A percentile compares a stretch with the other conserved stretches of the same genome.
These are phyloP conservation scores for Phyllostachys edulis DNA, from an alignment of 176 grass and related monocot genomes.

Conservation along the genomic window DNA sequence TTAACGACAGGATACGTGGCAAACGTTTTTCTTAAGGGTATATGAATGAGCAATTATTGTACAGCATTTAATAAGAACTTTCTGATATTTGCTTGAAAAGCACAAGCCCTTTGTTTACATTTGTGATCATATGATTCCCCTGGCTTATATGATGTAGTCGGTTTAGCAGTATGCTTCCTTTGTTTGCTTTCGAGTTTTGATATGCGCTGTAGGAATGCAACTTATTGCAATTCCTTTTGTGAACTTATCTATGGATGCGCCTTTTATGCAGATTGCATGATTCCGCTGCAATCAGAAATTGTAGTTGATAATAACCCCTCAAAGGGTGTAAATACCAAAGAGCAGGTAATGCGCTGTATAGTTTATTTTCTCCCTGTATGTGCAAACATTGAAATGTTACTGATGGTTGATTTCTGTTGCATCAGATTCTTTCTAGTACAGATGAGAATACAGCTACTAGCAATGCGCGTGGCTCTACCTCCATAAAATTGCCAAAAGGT, in stretches of 20 bases:
- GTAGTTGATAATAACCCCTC: conserved; percentile 56
- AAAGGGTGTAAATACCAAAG: conserved; percentile 35
- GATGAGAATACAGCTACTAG: conserved; percentile 41
- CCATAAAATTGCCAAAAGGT: conserved; percentile 42
- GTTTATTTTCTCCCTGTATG: not conserved
- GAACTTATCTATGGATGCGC: not conserved
- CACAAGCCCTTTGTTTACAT: not conserved
- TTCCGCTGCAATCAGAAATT: conserved; percentile 35
- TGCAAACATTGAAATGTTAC: not conserved
- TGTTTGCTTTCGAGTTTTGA: not conserved
- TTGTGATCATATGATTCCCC: not conserved
- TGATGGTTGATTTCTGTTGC: conserved; percentile 7
- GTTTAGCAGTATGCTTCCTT: not conserved
- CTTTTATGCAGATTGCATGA: conserved; percentile 36
- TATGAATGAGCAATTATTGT: not conserved
- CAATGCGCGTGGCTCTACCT: conserved; percentile 37
- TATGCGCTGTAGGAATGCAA: not conserved
- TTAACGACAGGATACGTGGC: not conserved
- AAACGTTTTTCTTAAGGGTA: not conserved
- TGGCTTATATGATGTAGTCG: not conserved
- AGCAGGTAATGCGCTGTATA: conserved; percentile 43
- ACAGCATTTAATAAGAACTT: not conserved
- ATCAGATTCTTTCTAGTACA: conserved; percentile 52
- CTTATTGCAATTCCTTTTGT: not conserved
- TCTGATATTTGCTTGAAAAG: not conserved